Conservation (phyloP, 768 basidiomycete genomes). For the Amanita inopinata region DNA sequence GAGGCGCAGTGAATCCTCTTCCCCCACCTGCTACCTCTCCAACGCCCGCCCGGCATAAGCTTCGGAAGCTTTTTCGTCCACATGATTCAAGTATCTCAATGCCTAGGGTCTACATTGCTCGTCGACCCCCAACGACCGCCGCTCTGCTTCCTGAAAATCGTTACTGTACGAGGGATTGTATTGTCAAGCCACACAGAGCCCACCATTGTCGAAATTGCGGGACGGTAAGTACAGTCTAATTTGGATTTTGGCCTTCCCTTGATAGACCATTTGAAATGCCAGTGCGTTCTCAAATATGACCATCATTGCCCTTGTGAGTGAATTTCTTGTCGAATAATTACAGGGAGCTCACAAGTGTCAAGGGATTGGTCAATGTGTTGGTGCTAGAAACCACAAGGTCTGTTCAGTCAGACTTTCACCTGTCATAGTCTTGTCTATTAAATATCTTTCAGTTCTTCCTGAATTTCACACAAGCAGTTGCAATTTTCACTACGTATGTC, state of each 20-base stretch:
- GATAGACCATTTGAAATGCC: constrained; percentile 3
- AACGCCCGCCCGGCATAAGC: background rate
- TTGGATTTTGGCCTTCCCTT: constrained; percentile 17
- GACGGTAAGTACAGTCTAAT: constrained; percentile 41
- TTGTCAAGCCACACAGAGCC: constrained; percentile 64
- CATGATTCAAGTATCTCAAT: constrained; percentile 1
- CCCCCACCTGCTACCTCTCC: constrained; percentile 1
- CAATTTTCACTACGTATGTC: constrained; percentile 52
- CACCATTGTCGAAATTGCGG: constrained; percentile 82
- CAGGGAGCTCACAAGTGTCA: constrained; percentile 6
- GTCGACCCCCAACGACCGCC: constrained; percentile 27
- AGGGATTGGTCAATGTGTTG: constrained; percentile 95
- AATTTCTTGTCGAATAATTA: background rate
- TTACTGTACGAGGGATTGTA: constrained; percentile 53
- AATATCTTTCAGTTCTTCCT: constrained; percentile 77
- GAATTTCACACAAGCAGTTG: constrained; percentile 62
- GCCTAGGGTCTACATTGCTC: constrained; percentile 17
- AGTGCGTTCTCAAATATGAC: constrained; percentile 80
- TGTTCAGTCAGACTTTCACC: background rate
- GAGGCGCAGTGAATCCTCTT: background rate
- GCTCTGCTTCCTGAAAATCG: constrained; percentile 53
- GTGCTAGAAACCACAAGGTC: constrained; percentile 86
- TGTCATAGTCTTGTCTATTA: too few species aligned
- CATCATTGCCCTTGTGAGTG: constrained; percentile 83
- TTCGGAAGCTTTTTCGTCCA: constrained; percentile 4